A percentile compares a stretch with the other conserved stretches of the same genome.
phyloP scores from a whole-genome alignment of 2,329 filamentous ascomycete genomes.

The Hypomyces perniciosus region DNA sequence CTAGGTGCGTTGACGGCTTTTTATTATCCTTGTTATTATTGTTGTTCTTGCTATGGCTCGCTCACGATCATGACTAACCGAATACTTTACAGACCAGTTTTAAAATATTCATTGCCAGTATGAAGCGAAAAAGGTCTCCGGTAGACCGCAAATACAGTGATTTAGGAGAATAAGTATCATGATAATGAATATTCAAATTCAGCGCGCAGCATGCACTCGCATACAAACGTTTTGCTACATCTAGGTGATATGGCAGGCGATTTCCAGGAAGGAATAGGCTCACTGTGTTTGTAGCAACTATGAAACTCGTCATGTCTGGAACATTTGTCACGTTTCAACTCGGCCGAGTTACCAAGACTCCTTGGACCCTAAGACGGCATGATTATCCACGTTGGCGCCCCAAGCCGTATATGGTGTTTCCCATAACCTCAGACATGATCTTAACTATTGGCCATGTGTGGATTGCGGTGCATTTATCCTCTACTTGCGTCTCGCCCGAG shows the following conservation, averaged over 20 bases:
- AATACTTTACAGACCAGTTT: slow-evolving; percentile 18
- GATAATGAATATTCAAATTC: slow-evolving; percentile 21
- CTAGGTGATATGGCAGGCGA: neutral
- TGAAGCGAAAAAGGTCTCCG: slow-evolving; percentile 12
- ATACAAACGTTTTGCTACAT: too few relatives aligned
- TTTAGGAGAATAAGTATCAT: slow-evolving; percentile 18
- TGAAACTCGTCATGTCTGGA: too few relatives aligned
- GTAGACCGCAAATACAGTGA: slow-evolving; percentile 12
- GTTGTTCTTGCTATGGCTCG: neutral
- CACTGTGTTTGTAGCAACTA: neutral
- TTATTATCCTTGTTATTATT: neutral
- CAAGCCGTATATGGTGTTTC: too few relatives aligned
- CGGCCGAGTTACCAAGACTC: too few relatives aligned
- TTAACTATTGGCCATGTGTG: too few relatives aligned
- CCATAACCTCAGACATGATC: too few relatives aligned
- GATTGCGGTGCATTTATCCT: too few relatives aligned
- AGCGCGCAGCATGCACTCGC: neutral
- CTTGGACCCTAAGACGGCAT: too few relatives aligned
- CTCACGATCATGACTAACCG: neutral
- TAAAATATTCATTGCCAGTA: slow-evolving; percentile 7
- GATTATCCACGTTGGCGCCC: too few relatives aligned
- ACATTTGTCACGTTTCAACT: too few relatives aligned
- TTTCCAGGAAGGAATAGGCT: too few relatives aligned
- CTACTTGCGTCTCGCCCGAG: too few relatives aligned
- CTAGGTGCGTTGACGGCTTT: slow-evolving; percentile 46